These are phyloP conservation scores for Drechslerella coelobrocha DNA, from an alignment of 2,329 filamentous ascomycete species.

Conservation along the genomic window DNA sequence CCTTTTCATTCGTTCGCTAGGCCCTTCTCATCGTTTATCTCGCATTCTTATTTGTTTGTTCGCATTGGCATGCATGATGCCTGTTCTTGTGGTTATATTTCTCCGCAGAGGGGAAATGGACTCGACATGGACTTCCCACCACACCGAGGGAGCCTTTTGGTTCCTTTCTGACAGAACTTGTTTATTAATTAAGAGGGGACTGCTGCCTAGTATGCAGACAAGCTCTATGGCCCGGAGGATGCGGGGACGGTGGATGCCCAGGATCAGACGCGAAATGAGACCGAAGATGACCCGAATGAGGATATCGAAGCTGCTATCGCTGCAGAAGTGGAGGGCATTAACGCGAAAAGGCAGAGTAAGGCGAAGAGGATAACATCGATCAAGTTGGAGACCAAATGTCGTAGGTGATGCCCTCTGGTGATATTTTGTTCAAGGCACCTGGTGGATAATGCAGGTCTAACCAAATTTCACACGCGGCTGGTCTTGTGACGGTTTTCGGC, in stretches of 20 bases:
- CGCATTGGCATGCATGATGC: background rate
- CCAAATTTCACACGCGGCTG: constrained; percentile 37
- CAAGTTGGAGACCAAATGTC: constrained; percentile 63
- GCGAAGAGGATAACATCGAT: constrained; percentile 65
- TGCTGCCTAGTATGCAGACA: constrained; percentile 51
- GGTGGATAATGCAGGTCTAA: too few species aligned
- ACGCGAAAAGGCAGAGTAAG: constrained; percentile 60
- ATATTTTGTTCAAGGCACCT: background rate
- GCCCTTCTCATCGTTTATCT: constrained; percentile 7
- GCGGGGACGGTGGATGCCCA: constrained; percentile 58
- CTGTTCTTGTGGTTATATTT: constrained; percentile 15
- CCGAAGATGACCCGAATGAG: constrained; percentile 55
- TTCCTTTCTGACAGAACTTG: constrained; percentile 15
- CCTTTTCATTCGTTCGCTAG: constrained; percentile 5
- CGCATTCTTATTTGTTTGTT: constrained; percentile 4
- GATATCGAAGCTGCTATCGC: constrained; percentile 77
- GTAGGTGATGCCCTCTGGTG: constrained; percentile 57
- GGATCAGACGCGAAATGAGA: constrained; percentile 56
- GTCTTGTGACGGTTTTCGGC: constrained; percentile 45
- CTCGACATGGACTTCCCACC: too few species aligned
- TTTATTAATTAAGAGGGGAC: constrained; percentile 16
- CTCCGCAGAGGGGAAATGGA: constrained; percentile 19
- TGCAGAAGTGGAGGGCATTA: constrained; percentile 73
- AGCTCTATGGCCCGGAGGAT: constrained; percentile 52
- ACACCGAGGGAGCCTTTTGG: constrained; percentile 16